Base-by-base conservation (phyloP, 1,284 basidiomycete genomes). In the Cutaneotrichosporon sp. region DNA sequence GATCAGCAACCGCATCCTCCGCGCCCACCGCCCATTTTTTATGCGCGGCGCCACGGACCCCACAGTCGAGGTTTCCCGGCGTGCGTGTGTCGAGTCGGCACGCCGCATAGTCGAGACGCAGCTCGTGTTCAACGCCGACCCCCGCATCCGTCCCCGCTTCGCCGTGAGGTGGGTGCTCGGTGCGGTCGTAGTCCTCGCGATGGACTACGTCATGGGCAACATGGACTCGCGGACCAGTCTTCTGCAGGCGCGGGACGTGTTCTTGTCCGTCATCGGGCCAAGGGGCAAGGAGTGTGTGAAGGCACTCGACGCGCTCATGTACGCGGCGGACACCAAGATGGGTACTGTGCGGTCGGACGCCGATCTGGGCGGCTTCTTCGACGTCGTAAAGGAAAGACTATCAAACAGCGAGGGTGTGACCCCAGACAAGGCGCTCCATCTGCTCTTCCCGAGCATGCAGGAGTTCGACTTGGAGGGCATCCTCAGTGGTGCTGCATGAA, bases 1-100 rank as follows among this genome's bases (percentile, higher is more conserved):
- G 51, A 38, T 64, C 6, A 46, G 57, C 52, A 61, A 64, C 41
- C 57, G 62, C 4, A 27, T 64, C 4, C 38, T 61, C 8, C 57
- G 58, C 9, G 42, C 59, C 6, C 62, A 64, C 35, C 55, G 62
- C 16, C 60, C 62, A 2, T 55, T 46, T 50, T 56, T 64, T 49
- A 34, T 53, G 24, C 31, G 14, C 8, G 51, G 58, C 6, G 52
- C 59, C 33, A 25, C 31, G 8, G 56, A 61, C 22, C 22, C 3
- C 10, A 17, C 44, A 6, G 20, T 29, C 51, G 43, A 43, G 31
- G 20, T 6, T 5, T 31, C 46, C 11, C 51, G 54, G 2, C 35
- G 34, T 6, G 19, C 24, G 12, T 25, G 37, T 16, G 24, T 35
- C 19, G 27, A 39, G 29, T 24, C 25, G 9, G 16, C 61, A 4